phyloP scores from a whole-genome alignment of 306 rosid species.

The Comarum palustre region DNA sequence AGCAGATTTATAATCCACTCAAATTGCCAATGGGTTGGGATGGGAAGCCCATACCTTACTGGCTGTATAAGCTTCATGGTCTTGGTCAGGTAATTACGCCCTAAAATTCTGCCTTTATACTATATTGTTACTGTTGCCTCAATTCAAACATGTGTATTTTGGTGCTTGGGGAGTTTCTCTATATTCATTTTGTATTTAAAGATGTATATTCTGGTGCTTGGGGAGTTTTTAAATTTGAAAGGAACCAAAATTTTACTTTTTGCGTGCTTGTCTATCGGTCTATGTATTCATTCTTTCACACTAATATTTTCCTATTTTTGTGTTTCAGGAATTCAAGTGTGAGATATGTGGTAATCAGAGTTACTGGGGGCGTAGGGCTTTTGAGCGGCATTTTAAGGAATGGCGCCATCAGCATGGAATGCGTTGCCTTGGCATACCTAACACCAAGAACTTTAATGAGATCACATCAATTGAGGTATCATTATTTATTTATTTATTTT shows the following conservation, averaged over 20 bases:
- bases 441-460: slow-evolving; percentile 95
- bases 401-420: slow-evolving; percentile 99
- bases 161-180: no score
- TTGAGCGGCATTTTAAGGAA: slow-evolving; percentile 95
- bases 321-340: slow-evolving; percentile 86
- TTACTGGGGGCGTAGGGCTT: slow-evolving; percentile 99
- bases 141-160: no score
- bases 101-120: neutral
- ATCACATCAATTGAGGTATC: slow-evolving; percentile 92
- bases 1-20: slow-evolving; percentile 96
- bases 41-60: slow-evolving; percentile 97
- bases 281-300: neutral
- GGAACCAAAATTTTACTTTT: neutral
- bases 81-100: slow-evolving; percentile 72
- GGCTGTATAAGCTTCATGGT: slow-evolving; percentile 98
- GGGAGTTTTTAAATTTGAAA: neutral
- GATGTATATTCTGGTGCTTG: neutral
- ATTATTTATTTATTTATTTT: neutral
- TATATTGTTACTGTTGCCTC: neutral
- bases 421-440: slow-evolving; percentile 99
- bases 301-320: slow-evolving; percentile 1
- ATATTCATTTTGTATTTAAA: no score
- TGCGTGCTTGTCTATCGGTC: neutral
- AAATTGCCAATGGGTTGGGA: slow-evolving; percentile 99
- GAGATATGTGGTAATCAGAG: slow-evolving; percentile 99